Evolutionary conservation across 441 rosid genomes (phyloP), one percentile per base, ranked within the genome.

Genomic region (Mallotus repandus): DNA sequence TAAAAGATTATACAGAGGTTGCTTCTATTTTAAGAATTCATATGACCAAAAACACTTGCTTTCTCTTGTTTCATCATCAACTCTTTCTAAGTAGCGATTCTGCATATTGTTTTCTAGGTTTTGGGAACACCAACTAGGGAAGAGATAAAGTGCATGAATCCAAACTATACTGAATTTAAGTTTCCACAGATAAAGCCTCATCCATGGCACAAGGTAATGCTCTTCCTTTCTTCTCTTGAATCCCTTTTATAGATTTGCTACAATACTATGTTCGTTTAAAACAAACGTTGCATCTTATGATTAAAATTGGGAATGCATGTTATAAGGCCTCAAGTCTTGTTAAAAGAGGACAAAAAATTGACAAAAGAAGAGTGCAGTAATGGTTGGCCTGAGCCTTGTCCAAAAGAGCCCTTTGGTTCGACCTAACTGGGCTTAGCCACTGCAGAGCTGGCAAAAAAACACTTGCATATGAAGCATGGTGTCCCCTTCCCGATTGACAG

Each of bases 101-200:
- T 35, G 2, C 38, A 48, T 64, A 4, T 75, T 62, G 45, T 49
- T 74, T 48, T 79, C 67, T 88, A 96, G 99, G 98, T 93, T 72
- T 80, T 96, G 88, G 99, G 99, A 74, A 96, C 98, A 69, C 99
- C 99, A 69, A 93, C 99, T 65, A 84, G 98, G 76, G 99, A 96
- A 84, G 99, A 96, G 90, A 96, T 96, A 76, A 96, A 96, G 85
- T 96, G 99, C 89, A 96, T 96, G 99, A 96, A 96, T 81, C 98
- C 99, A 32, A 94, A 94, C 85, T 94, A 96, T 76, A 96, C 98
- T 0, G 98, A 94, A 77, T 96, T 96, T 80, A 96, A 92, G 82
- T 96, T 96, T 69, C 98, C 99, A 45, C 99, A 96, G 83, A 94
- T 92, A 84, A 96, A 96, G 77, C 98, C 98, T 68, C 99, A 96